Percentiles rank a stretch among this genome's conserved stretches.
Conservation (phyloP, 192 early-diverging fungal species). For the Coemansia sp. region DNA sequence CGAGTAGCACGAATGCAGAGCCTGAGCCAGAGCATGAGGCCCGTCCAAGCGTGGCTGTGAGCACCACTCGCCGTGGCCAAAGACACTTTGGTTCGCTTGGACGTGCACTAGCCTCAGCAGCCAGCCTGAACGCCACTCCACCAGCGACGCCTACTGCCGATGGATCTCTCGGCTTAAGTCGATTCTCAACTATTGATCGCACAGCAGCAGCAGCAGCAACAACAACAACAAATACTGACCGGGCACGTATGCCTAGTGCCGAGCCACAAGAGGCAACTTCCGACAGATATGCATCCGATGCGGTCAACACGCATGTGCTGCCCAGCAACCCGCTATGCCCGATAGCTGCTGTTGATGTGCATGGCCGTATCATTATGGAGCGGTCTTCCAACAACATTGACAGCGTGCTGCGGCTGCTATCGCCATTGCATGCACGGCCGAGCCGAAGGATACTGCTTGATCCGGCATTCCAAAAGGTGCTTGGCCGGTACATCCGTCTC, state of each 20-base stretch:
- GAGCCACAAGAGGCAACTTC: neutral
- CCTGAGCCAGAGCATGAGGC: too few species aligned
- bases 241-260: neutral
- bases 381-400: conserved; percentile 41
- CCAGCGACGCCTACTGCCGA: conserved; percentile 20
- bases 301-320: conserved; percentile 12
- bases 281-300: neutral
- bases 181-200: conserved; percentile 21
- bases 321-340: conserved; percentile 25
- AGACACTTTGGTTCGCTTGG: conserved; percentile 1
- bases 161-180: conserved; percentile 9
- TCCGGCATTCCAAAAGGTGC: conserved; percentile 48
- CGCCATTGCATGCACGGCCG: conserved; percentile 20
- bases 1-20: neutral
- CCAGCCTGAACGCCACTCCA: conserved; percentile 18
- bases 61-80: neutral
- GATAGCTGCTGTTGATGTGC: conserved; percentile 28
- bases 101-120: conserved; percentile 1
- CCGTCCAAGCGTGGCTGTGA: too few species aligned
- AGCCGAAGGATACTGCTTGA: conserved; percentile 35
- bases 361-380: conserved; percentile 26
- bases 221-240: neutral
- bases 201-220: neutral
- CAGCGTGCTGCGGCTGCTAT: conserved; percentile 33
- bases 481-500: conserved; percentile 36